A percentile compares a stretch with the other conserved stretches of the same genome.
Conservation (phyloP, 805 yeast genomes). For the Yarrowia sp. region DNA sequence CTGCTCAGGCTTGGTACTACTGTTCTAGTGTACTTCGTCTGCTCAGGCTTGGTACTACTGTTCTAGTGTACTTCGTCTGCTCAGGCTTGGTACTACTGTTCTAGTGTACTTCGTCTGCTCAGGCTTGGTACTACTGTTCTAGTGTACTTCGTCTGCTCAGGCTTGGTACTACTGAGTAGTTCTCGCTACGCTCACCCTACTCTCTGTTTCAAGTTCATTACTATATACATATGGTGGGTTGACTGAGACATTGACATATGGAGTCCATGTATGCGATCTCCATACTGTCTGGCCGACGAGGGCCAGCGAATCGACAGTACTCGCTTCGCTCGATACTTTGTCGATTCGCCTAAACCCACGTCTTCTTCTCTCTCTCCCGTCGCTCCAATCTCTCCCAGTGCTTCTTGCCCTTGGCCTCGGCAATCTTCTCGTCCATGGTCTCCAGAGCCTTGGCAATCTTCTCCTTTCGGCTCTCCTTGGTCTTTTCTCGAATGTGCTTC, state of each 20-base stretch:
- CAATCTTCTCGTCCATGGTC: slow-evolving; percentile 69
- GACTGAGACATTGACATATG: no score
- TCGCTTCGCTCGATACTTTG: neutral
- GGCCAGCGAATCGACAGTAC: neutral
- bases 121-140: no score
- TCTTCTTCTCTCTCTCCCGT: slow-evolving; percentile 34
- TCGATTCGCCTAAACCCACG: slow-evolving; percentile 8
- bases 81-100: no score
- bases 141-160: no score
- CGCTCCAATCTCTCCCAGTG: slow-evolving; percentile 32
- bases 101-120: no score
- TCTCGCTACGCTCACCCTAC: neutral
- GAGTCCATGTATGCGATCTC: no score
- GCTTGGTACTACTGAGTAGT: no score
- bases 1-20: no score
- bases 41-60: no score
- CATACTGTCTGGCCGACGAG: no score
- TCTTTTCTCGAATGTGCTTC: slow-evolving; percentile 36
- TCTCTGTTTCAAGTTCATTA: slow-evolving; percentile 3
- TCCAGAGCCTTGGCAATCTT: slow-evolving; percentile 68
- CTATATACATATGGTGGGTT: slow-evolving; percentile 4
- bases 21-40: no score
- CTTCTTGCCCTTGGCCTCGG: slow-evolving; percentile 65
- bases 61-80: no score
- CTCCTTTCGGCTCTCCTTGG: slow-evolving; percentile 61